A percentile compares a stretch with the other conserved stretches of the same genome.
Conservation (phyloP, 2,329 filamentous ascomycete species). For the Beauveria scarabaeidicola region DNA sequence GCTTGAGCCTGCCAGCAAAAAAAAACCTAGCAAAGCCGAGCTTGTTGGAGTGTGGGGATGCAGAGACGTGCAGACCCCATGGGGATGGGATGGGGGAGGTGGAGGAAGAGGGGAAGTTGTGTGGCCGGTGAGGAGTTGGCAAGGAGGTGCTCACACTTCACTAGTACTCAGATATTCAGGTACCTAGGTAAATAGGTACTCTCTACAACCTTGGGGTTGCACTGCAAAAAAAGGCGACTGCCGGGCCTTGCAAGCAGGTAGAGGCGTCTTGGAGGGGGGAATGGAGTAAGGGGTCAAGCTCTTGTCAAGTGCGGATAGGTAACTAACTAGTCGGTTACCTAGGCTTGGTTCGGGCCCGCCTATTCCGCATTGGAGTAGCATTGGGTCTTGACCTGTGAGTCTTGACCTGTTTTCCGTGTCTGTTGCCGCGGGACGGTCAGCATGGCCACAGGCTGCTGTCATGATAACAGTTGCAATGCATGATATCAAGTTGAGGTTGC, state of each 20-base stretch:
- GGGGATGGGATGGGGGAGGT: conserved; percentile 3
- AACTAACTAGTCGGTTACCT: neutral
- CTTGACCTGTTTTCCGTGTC: neutral
- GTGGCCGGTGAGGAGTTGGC: neutral
- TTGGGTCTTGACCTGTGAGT: neutral
- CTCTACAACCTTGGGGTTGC: neutral
- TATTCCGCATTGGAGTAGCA: conserved; percentile 32
- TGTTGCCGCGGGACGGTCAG: neutral
- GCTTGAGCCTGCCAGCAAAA: neutral
- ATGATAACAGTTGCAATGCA: neutral
- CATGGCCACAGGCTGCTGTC: too few species aligned
- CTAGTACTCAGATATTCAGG: neutral
- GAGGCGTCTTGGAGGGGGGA: neutral
- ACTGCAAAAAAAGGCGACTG: neutral
- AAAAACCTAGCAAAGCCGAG: conserved; percentile 8
- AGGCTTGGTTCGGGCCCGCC: conserved; percentile 16
- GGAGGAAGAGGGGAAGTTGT: conserved; percentile 10
- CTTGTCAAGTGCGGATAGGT: neutral
- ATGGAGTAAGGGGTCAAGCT: neutral
- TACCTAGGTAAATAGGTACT: neutral
- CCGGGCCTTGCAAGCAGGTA: neutral
- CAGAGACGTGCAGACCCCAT: conserved; percentile 10
- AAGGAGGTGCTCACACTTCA: neutral
- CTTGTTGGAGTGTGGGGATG: conserved; percentile 10
- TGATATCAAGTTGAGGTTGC: neutral